These are phyloP conservation scores for Gastrolobium villosum DNA, from an alignment of 306 rosid genomes.

Conservation along the genomic window DNA sequence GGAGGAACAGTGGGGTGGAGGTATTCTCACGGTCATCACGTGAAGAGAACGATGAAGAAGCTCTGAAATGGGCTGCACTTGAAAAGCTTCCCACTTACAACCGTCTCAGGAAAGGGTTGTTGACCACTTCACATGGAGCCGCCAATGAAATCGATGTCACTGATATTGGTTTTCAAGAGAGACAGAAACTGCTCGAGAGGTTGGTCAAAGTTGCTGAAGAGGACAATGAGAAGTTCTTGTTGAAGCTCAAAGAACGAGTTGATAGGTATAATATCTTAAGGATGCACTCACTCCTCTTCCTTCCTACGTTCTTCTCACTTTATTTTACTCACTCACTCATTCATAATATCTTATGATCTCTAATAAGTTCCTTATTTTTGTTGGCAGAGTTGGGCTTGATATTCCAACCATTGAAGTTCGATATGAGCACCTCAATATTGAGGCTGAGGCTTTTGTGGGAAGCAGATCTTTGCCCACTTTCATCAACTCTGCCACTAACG, in stretches of 20 bases:
- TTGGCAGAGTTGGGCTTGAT: constrained; percentile 74
- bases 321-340: no score
- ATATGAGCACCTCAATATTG: constrained; percentile 70
- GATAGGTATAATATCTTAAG: constrained; percentile 59
- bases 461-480: constrained; percentile 76
- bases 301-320: no score
- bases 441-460: constrained; percentile 80
- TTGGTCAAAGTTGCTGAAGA: constrained; percentile 64
- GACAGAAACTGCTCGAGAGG: constrained; percentile 55
- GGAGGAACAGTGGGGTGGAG: constrained; percentile 64
- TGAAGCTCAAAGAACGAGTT: constrained; percentile 67
- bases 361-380: not conserved
- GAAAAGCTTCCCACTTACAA: constrained; percentile 83
- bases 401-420: constrained; percentile 83
- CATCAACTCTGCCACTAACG: constrained; percentile 58
- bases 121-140: constrained; percentile 58
- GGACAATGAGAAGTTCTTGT: constrained; percentile 60
- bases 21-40: constrained; percentile 65
- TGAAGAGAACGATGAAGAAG: constrained; percentile 77
- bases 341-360: no score
- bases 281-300: not conserved
- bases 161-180: constrained; percentile 58
- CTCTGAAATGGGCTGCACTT: constrained; percentile 82
- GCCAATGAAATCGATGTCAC: constrained; percentile 64
- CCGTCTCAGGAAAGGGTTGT: constrained; percentile 75